Base-by-base conservation (phyloP, 805 yeast species). In the Saccharomycopsis guyanensis region DNA sequence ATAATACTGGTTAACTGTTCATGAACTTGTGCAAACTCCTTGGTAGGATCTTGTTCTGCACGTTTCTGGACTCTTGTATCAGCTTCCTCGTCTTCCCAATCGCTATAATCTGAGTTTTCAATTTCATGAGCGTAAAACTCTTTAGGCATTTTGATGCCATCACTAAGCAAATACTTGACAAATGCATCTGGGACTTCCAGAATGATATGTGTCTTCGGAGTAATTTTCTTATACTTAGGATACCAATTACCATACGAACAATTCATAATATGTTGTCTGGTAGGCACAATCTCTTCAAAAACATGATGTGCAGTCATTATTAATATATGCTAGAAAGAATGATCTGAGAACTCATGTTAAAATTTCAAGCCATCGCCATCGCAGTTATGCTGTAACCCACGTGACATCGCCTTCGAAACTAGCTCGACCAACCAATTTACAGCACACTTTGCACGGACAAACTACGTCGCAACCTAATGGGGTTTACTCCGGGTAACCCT, bases 101-200 rank as follows among this genome's bases (percentile, higher is more conserved):
- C 88, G 52, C 86, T 78, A 58, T 83, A 83, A 29, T 81, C 87
- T 50, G 78, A 78, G 51, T 78, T 81, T 43, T 80, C 76, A 42
- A 62, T 61, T 6, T 60, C 64, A 15, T 63, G 66, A 13, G 68
- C 65, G 22, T 59, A 55, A 2, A 50, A 69, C 15, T 72, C 78
- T 1, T 65, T 62, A 0, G 87, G 86, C 6, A 86, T 63, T 24
- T 60, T 67, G 29, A 86, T 81, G 2, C 87, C 89, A 57, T 86
- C 95, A 24, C 75, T 70, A 15, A 70, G 69, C 42, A 85, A 58
- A 55, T 82, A 85, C 3, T 72, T 70, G 2, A 82, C 62, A 56
- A 85, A 84, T 6, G 63, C 66, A 23, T 63, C 57, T 0, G 88
- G 86, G 3, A 81, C 55, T 1, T 84, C 82, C 40, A 62, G 68